Evolutionary conservation across 2,329 filamentous ascomycete genomes (phyloP).

Genomic region (Purpureocillium takamizusanense): DNA sequence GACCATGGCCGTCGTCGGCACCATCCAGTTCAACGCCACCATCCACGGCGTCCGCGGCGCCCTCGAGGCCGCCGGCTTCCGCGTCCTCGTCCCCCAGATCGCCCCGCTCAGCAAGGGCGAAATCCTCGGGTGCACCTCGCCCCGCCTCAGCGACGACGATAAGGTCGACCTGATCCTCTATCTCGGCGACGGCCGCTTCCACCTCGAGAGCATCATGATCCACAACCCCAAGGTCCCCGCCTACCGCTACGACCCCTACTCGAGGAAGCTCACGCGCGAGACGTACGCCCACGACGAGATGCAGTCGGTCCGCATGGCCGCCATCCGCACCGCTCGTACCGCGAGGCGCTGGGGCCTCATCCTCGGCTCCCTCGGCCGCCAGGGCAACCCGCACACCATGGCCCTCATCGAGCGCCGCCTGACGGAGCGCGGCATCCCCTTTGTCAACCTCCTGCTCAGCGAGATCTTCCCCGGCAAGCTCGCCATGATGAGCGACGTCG

Average conservation of each 20-base stretch:
- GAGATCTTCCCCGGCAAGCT: conserved; percentile 97
- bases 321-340: conserved; percentile 64
- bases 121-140: conserved; percentile 94
- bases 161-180: conserved; percentile 74
- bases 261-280: conserved; percentile 81
- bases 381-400: conserved; percentile 93
- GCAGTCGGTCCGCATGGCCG: conserved; percentile 67
- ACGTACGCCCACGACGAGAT: conserved; percentile 89
- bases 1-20: conserved; percentile 87
- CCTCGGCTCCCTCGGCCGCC: conserved; percentile 80
- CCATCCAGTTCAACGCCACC: conserved; percentile 97
- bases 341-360: conserved; percentile 94
- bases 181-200: conserved; percentile 86
- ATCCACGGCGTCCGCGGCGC: conserved; percentile 75
- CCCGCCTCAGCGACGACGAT: conserved; percentile 50
- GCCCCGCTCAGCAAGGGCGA: conserved; percentile 88
- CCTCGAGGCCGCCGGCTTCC: conserved; percentile 78
- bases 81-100: conserved; percentile 82
- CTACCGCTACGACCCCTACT: conserved; percentile 96
- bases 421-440: conserved; percentile 62
- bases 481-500: conserved; percentile 85
- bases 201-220: conserved; percentile 98
- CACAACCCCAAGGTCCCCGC: conserved; percentile 87
- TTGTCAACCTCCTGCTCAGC: conserved; percentile 76
- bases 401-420: conserved; percentile 74